These are phyloP conservation scores for Solanum sitiens DNA, from an alignment of 257 asterid species.

Conservation along the genomic window DNA sequence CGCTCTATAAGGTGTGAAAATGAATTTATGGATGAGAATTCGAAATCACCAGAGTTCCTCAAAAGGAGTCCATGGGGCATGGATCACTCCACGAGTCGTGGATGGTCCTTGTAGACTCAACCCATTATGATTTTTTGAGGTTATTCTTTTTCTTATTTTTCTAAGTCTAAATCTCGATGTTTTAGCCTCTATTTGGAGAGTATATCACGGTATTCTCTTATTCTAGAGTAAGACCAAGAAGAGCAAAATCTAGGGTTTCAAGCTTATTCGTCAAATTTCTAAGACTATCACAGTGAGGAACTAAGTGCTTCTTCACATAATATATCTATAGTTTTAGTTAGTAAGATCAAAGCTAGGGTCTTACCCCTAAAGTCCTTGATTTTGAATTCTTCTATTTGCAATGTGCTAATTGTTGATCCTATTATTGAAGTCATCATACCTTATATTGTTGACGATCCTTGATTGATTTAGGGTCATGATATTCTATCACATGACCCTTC, in stretches of 20 bases:
- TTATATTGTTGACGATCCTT: too few species aligned
- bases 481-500: too few species aligned
- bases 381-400: too few species aligned
- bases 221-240: background rate
- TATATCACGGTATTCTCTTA: background rate
- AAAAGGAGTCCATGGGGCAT: too few species aligned
- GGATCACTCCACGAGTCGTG: background rate
- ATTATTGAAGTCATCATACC: too few species aligned
- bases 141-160: background rate
- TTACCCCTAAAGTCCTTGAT: too few species aligned
- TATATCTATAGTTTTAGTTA: too few species aligned
- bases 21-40: too few species aligned
- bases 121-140: background rate
- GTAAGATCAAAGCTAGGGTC: background rate
- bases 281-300: background rate
- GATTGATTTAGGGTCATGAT: too few species aligned
- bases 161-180: background rate
- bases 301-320: background rate
- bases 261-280: background rate
- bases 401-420: too few species aligned
- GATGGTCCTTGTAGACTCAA: background rate
- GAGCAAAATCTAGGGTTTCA: background rate
- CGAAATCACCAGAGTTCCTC: too few species aligned
- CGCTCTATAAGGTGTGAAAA: background rate
- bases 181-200: background rate